Conservation (phyloP, 257 asterid genomes). For the Nicotiana otophora region DNA sequence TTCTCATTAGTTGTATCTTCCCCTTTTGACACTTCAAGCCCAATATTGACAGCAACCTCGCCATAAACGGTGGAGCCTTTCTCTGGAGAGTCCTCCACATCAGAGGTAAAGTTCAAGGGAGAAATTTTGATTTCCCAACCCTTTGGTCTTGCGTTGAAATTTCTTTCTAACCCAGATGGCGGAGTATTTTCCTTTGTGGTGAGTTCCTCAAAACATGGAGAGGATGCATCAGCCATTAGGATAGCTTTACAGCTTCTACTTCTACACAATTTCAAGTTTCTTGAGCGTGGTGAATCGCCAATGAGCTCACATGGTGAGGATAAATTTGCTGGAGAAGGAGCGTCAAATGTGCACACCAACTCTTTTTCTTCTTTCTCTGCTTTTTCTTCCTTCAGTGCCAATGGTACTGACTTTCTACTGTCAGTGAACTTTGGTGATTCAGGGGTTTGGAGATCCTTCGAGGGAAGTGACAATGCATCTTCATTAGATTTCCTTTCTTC, state of each 20-base stretch:
- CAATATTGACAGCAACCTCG: slow-evolving; percentile 38
- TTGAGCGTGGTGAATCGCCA: slow-evolving; percentile 21
- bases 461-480: slow-evolving; percentile 5
- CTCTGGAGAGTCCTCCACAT: slow-evolving; percentile 27
- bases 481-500: slow-evolving; percentile 20
- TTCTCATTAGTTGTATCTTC: slow-evolving; percentile 26
- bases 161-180: slow-evolving; percentile 43
- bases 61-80: slow-evolving; percentile 43
- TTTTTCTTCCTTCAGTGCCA: slow-evolving; percentile 20
- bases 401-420: slow-evolving; percentile 18
- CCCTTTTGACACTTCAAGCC: slow-evolving; percentile 34
- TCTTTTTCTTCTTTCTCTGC: slow-evolving; percentile 42
- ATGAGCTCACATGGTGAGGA: slow-evolving; percentile 35
- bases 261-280: slow-evolving; percentile 39
- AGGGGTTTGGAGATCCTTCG: slow-evolving; percentile 27
- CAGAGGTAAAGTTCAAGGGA: slow-evolving; percentile 29
- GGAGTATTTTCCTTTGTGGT: slow-evolving; percentile 41
- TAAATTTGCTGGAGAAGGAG: slow-evolving; percentile 27
- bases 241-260: slow-evolving; percentile 78
- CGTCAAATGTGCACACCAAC: slow-evolving; percentile 29
- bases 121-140: slow-evolving; percentile 40
- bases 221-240: slow-evolving; percentile 28
- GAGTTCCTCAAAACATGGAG: slow-evolving; percentile 38
- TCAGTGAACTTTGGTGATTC: slow-evolving; percentile 21
- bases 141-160: slow-evolving; percentile 20